A percentile compares a stretch with the other conserved stretches of the same genome.
Conservation (phyloP, 768 basidiomycete genomes). For the Russula virescens region DNA sequence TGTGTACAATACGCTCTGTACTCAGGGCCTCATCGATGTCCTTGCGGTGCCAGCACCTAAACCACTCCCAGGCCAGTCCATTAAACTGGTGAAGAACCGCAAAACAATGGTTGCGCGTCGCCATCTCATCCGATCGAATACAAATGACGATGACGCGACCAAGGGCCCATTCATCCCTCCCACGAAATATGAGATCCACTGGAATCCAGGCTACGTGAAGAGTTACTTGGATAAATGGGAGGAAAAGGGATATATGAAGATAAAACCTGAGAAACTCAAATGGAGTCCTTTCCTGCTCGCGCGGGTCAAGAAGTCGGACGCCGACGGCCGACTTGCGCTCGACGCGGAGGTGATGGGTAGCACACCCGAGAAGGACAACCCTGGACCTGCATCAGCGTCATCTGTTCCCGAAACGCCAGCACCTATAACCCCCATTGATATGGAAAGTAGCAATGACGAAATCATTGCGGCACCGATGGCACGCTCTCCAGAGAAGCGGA, state of each 20-base stretch:
- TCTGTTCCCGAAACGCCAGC: constrained; percentile 22
- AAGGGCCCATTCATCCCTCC: constrained; percentile 58
- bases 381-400: constrained; percentile 12
- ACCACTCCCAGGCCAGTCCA: constrained; percentile 72
- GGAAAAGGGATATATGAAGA: constrained; percentile 66
- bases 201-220: constrained; percentile 62
- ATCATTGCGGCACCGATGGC: constrained; percentile 5
- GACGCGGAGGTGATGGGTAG: constrained; percentile 6
- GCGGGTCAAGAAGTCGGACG: constrained; percentile 34
- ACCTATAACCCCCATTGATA: constrained; percentile 18
- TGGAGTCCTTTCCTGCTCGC: constrained; percentile 91
- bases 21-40: constrained; percentile 68
- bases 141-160: constrained; percentile 44
- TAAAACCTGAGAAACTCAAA: constrained; percentile 80
- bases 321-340: constrained; percentile 13
- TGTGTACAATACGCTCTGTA: constrained; percentile 63
- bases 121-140: constrained; percentile 49
- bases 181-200: constrained; percentile 66
- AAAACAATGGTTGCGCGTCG: constrained; percentile 59
- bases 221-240: constrained; percentile 66
- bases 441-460: constrained; percentile 11
- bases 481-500: constrained; percentile 21
- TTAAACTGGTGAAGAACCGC: constrained; percentile 66
- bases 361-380: constrained; percentile 17
- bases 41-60: constrained; percentile 47